phyloP scores from a whole-genome alignment of 441 rosid species.

The Viola pubescens region DNA sequence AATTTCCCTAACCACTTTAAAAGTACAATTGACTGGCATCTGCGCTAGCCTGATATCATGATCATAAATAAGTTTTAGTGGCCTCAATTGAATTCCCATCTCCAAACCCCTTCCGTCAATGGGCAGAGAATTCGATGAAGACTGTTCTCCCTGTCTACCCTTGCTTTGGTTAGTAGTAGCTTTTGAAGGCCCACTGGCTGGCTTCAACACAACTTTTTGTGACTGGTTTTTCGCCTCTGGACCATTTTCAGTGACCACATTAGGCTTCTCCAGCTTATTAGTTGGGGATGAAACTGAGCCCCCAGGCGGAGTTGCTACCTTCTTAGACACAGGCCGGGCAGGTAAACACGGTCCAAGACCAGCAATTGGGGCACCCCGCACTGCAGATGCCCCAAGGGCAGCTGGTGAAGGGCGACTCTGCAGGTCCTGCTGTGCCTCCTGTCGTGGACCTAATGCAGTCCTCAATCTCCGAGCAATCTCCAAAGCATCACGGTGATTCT shows the following conservation, averaged over 20 bases:
- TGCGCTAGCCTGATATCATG: slow-evolving; percentile 80
- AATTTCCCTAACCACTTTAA: slow-evolving; percentile 67
- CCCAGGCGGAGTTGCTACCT: slow-evolving; percentile 31
- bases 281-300: slow-evolving; percentile 29
- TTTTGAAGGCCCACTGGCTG: slow-evolving; percentile 42
- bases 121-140: slow-evolving; percentile 23
- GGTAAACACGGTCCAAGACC: slow-evolving; percentile 91
- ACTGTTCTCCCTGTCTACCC: slow-evolving; percentile 27
- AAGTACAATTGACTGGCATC: slow-evolving; percentile 78
- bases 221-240: slow-evolving; percentile 34
- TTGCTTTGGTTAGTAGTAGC: slow-evolving; percentile 20
- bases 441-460: slow-evolving; percentile 55
- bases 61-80: slow-evolving; percentile 77
- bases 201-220: slow-evolving; percentile 51
- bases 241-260: slow-evolving; percentile 43
- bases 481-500: slow-evolving; percentile 64
- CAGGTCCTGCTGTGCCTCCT: slow-evolving; percentile 70
- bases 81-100: slow-evolving; percentile 47
- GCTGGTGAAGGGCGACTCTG: slow-evolving; percentile 92
- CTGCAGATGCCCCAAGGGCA: slow-evolving; percentile 94
- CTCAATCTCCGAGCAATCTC: slow-evolving; percentile 57
- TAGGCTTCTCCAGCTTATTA: slow-evolving; percentile 44
- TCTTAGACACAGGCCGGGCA: slow-evolving; percentile 58
- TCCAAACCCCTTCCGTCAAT: slow-evolving; percentile 23
- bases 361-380: slow-evolving; percentile 74